Base-by-base conservation (phyloP, 2,329 filamentous ascomycete species). In the Colletotrichum melonis region DNA sequence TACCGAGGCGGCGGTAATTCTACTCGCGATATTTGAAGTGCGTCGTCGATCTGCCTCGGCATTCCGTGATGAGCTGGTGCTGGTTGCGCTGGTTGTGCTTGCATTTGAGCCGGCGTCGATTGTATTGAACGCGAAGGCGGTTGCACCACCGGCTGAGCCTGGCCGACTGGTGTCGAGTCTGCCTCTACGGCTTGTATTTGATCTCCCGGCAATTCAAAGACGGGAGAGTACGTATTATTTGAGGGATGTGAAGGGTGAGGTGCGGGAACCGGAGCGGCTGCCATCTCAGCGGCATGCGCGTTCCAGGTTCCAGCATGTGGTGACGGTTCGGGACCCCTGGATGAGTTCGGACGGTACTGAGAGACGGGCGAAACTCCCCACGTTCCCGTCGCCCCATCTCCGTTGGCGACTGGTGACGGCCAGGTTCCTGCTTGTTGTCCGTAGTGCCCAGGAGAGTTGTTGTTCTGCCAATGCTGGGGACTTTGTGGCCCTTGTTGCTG, bases 1-100 rank as follows among this genome's bases (percentile, higher is more conserved):
- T 73, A 73, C 35, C 71, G 46, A 22, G 71, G 71, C 56, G 71
- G 71, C 56, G 71, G 71, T 54, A 73, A 22, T 62, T 73, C 71
- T 57, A 73, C 60, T 56, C n/a, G 67, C 12, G 71, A 73, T 73
- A 73, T 70, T 66, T 73, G 71, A 11, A 73, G 56, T 26, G 71
- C 71, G 7, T 73, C 71, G 3, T 73, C 71, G 5, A 73, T 59
- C 56, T 71, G 67, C 11, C 71, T 71, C 9, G 60, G 49, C 71
- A 70, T 73, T 16, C 19, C 55, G 56, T 57, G 55, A 52, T 70
- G 67, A 14, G 67, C 49, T 16, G 67, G 60, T 2, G 67, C 62
- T 14, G 60, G 66, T 19, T 69, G 66, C 5, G 11, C 26, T 7
- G 70, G 70, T 38, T 62, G 70, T 19, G 55, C 59, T 11, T 26